Conservation (phyloP, 2,329 filamentous ascomycete genomes). For the Colletotrichum tanaceti region DNA sequence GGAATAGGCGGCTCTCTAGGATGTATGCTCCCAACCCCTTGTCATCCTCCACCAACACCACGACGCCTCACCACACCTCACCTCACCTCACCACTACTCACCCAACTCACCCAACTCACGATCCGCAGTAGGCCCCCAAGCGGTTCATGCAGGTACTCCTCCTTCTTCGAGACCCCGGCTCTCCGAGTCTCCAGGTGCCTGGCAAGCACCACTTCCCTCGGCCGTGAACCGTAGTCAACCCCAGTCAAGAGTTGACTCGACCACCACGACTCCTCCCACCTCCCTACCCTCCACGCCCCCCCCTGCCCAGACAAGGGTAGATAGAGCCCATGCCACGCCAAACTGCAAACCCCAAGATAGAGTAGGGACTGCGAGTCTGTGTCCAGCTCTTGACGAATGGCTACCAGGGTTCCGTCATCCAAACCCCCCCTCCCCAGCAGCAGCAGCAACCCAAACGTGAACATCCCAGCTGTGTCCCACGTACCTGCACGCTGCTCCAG, state of each 20-base stretch:
- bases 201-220: constrained; percentile 25
- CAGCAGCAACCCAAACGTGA: constrained; percentile 20
- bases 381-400: constrained; percentile 25
- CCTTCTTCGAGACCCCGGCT: constrained; percentile 27
- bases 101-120: constrained; percentile 2
- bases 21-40: constrained; percentile 26
- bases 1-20: constrained; percentile 6
- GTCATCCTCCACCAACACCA: constrained; percentile 30
- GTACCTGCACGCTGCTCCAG: constrained; percentile 23
- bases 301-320: constrained; percentile 22
- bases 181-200: constrained; percentile 32
- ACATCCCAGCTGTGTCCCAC: constrained; percentile 23
- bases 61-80: no score
- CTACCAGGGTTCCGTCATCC: constrained; percentile 8
- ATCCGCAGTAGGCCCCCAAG: constrained; percentile 33
- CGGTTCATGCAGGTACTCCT: constrained; percentile 43
- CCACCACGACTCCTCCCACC: constrained; percentile 18
- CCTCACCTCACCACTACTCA: constrained; percentile 21
- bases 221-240: constrained; percentile 28
- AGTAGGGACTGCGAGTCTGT: constrained; percentile 23
- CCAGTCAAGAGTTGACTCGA: constrained; percentile 23
- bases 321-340: constrained; percentile 12
- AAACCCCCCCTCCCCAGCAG: neutral
- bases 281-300: no score
- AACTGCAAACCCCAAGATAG: constrained; percentile 30